These are phyloP conservation scores for Lippia alba DNA, from an alignment of 305 asterid genomes.

Conservation along the genomic window DNA sequence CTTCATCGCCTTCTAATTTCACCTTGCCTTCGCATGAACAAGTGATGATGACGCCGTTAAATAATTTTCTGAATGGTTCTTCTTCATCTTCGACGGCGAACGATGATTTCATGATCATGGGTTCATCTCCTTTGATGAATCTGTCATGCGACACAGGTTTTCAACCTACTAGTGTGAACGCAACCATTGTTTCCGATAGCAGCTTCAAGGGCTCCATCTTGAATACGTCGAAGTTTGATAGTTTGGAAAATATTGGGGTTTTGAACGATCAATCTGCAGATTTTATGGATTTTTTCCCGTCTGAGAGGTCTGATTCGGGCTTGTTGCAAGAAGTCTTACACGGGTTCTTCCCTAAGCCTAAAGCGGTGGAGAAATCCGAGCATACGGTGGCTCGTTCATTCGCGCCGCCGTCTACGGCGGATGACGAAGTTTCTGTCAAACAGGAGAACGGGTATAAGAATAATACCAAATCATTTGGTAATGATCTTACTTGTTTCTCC, in stretches of 20 bases:
- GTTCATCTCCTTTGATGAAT: slow-evolving; percentile 22
- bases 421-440: neutral
- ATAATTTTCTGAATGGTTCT: slow-evolving; percentile 22
- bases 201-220: slow-evolving; percentile 5
- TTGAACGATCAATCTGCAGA: slow-evolving; percentile 8
- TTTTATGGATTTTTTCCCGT: slow-evolving; percentile 58
- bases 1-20: slow-evolving; percentile 12
- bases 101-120: slow-evolving; percentile 31
- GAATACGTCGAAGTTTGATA: neutral
- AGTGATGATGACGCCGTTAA: slow-evolving; percentile 17
- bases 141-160: slow-evolving; percentile 29
- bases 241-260: neutral
- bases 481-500: slow-evolving; percentile 36
- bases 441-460: slow-evolving; percentile 2
- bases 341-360: slow-evolving; percentile 79
- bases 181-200: slow-evolving; percentile 22
- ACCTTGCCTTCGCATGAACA: slow-evolving; percentile 35
- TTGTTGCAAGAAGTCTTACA: slow-evolving; percentile 66
- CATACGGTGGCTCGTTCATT: neutral
- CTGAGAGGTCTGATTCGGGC: slow-evolving; percentile 75
- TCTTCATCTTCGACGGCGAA: slow-evolving; percentile 20
- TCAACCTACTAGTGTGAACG: slow-evolving; percentile 12
- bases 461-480: neutral
- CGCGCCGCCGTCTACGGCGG: slow-evolving; percentile 1
- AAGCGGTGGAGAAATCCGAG: slow-evolving; percentile 26